Evolutionary conservation across 345 rosid species (phyloP).

Genomic region (Syzygium grande): DNA sequence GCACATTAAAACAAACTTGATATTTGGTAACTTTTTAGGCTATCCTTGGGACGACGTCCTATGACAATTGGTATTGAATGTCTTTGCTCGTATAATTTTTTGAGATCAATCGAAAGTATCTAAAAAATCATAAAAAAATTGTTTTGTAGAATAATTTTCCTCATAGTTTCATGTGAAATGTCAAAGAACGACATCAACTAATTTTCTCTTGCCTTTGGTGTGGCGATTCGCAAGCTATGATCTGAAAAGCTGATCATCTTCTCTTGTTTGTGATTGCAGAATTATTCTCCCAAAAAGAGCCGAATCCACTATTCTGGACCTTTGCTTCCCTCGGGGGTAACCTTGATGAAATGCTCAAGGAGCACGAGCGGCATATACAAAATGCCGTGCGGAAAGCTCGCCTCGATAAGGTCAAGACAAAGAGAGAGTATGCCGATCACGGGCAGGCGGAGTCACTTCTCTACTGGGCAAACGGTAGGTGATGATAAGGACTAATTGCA

Average conservation of each 20-base stretch:
- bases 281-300: slow-evolving; percentile 19
- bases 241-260: not conserved
- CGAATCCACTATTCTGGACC: slow-evolving; percentile 69
- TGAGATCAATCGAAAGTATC: not conserved
- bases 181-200: not conserved
- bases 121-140: not conserved
- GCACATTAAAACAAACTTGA: not conserved
- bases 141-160: not conserved
- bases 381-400: slow-evolving; percentile 77
- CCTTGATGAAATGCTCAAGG: slow-evolving; percentile 85
- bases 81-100: not conserved
- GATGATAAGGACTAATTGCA: slow-evolving; percentile 1
- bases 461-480: slow-evolving; percentile 20
- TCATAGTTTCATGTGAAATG: not conserved
- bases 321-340: slow-evolving; percentile 52
- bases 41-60: not conserved
- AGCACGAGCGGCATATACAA: slow-evolving; percentile 77
- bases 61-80: not conserved
- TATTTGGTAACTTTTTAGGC: not conserved
- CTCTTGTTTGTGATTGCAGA: slow-evolving; percentile 22
- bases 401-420: slow-evolving; percentile 35
- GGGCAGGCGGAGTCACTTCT: slow-evolving; percentile 29
- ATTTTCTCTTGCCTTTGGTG: not conserved
- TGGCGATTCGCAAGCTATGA: not conserved
- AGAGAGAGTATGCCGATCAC: slow-evolving; percentile 5